Evolutionary conservation across 2,329 filamentous ascomycete genomes (phyloP).

Genomic region (Diaporthe humulicola): DNA sequence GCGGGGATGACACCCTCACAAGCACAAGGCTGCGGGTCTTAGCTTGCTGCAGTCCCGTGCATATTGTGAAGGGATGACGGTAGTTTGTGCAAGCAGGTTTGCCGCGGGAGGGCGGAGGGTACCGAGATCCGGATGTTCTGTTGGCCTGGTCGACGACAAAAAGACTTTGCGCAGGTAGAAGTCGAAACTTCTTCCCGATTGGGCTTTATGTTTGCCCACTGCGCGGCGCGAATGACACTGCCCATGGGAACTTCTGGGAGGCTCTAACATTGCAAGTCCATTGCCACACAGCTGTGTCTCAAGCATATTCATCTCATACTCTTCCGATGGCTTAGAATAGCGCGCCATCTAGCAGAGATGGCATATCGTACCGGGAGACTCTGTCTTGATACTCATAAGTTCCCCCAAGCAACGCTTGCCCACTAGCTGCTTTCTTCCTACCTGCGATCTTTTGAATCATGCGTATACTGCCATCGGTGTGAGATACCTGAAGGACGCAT

Average conservation of each 20-base stretch:
- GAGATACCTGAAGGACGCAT: neutral
- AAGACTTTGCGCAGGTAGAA: neutral
- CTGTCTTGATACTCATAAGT: neutral
- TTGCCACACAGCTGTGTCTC: neutral
- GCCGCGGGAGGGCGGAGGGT: neutral
- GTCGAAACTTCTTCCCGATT: neutral
- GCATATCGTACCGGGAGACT: neutral
- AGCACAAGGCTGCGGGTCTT: constrained; percentile 9
- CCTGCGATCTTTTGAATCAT: neutral
- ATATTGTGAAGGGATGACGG: constrained; percentile 3
- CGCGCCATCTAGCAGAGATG: neutral
- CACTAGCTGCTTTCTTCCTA: neutral
- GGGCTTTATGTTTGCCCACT: neutral
- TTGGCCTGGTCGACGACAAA: neutral
- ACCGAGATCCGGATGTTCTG: neutral
- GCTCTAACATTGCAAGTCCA: neutral
- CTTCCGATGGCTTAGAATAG: neutral
- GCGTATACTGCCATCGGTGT: neutral
- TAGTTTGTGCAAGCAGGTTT: neutral
- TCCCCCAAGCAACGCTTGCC: neutral
- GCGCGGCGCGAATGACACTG: neutral
- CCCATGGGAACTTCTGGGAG: neutral
- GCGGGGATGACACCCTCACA: neutral
- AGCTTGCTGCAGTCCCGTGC: neutral
- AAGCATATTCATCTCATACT: neutral